Evolutionary conservation across 352 stramenopile species (phyloP).

Genomic region (Pythium utonaiense): DNA sequence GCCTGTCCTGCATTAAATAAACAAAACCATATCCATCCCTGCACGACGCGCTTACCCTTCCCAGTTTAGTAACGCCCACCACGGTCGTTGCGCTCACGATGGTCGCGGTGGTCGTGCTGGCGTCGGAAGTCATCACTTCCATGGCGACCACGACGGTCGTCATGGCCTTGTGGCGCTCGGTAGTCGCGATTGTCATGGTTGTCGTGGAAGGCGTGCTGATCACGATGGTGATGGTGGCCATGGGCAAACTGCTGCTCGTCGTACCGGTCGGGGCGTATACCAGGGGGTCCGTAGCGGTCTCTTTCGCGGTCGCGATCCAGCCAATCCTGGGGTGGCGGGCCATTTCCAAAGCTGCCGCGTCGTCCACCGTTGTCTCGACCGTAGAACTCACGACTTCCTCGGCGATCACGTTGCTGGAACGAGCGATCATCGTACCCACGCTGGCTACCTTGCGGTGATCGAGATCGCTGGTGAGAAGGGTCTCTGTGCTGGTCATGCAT

Average conservation of each 20-base stretch:
- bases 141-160: background rate
- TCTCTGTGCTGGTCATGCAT: constrained; percentile 1
- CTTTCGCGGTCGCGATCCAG: constrained; percentile 5
- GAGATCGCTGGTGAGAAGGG: background rate
- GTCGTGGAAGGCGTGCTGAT: background rate
- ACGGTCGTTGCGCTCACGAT: background rate
- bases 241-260: background rate
- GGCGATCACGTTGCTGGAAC: constrained; percentile 4
- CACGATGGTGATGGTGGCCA: background rate
- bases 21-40: background rate
- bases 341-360: background rate
- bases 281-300: background rate
- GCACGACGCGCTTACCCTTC: background rate
- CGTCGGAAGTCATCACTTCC: background rate
- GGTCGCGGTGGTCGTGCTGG: background rate
- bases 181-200: constrained; percentile 3
- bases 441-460: background rate
- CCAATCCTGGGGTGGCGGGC: background rate
- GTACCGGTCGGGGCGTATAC: background rate
- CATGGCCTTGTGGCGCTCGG: background rate
- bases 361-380: background rate
- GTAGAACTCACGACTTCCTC: constrained; percentile 6
- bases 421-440: constrained; percentile 11
- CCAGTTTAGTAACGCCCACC: background rate
- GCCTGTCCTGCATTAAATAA: constrained; percentile 1